These are phyloP conservation scores for Toxicodendron radicans DNA, from an alignment of 345 rosid species.

Conservation along the genomic window DNA sequence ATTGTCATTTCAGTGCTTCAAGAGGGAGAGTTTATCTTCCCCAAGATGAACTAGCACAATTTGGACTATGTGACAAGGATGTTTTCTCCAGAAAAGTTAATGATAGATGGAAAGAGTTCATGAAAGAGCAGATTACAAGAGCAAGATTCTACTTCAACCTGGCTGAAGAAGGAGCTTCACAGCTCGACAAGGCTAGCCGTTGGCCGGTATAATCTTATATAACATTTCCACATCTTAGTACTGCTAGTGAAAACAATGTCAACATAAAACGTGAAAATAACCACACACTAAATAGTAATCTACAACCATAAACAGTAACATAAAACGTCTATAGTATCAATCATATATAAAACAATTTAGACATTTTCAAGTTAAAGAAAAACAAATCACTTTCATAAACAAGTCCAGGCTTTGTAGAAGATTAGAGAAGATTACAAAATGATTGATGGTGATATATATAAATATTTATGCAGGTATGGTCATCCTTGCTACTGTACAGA, in stretches of 20 bases:
- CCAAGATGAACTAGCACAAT: slow-evolving; percentile 57
- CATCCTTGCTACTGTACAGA: slow-evolving; percentile 46
- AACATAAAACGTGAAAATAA: too few relatives aligned
- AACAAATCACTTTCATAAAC: slow-evolving; percentile 3
- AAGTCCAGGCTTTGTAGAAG: background rate
- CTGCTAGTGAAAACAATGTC: too few relatives aligned
- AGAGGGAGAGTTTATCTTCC: slow-evolving; percentile 67
- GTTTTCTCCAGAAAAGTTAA: slow-evolving; percentile 49
- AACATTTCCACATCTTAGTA: background rate
- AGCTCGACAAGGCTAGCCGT: slow-evolving; percentile 55
- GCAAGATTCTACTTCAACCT: slow-evolving; percentile 55
- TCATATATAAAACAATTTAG: too few relatives aligned
- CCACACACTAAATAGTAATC: too few relatives aligned
- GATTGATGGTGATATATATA: background rate
- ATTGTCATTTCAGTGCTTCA: slow-evolving; percentile 32
- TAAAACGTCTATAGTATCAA: too few relatives aligned
- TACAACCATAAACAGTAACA: too few relatives aligned
- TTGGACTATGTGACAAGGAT: slow-evolving; percentile 47
- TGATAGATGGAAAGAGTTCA: slow-evolving; percentile 45
- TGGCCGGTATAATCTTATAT: slow-evolving; percentile 46
- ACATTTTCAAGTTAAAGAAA: background rate
- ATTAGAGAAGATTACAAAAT: background rate
- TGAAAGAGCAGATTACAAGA: slow-evolving; percentile 58
- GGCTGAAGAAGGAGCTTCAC: slow-evolving; percentile 63
- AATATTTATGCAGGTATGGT: slow-evolving; percentile 49